Conservation (phyloP, 2,329 filamentous ascomycete species). For the Metarhizium album region DNA sequence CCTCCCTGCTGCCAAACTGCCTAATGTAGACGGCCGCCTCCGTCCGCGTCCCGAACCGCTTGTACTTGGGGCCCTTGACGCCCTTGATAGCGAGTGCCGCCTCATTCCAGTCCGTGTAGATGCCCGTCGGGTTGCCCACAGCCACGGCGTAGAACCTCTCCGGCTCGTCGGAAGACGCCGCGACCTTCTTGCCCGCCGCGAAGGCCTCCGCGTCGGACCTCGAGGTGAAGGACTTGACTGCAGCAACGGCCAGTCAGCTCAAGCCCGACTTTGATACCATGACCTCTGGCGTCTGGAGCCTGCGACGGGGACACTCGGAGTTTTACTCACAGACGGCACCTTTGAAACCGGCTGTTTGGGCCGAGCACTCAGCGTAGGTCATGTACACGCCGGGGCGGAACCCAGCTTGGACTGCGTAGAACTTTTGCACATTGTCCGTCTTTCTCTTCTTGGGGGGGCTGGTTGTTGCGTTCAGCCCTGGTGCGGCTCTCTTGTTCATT, state of each 20-base stretch:
- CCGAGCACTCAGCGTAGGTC: conserved; percentile 49
- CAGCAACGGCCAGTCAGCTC: conserved; percentile 6
- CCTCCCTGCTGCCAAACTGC: conserved; percentile 32
- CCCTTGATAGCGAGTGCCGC: conserved; percentile 65
- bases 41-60: conserved; percentile 53
- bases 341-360: conserved; percentile 48
- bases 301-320: background rate
- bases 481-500: conserved; percentile 21
- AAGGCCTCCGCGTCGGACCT: conserved; percentile 71
- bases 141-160: conserved; percentile 51
- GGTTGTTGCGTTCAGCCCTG: conserved; percentile 9
- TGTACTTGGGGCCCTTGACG: conserved; percentile 58
- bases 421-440: conserved; percentile 40
- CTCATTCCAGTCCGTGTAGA: conserved; percentile 55
- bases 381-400: conserved; percentile 49
- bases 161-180: conserved; percentile 28
- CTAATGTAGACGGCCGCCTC: conserved; percentile 73
- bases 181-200: conserved; percentile 45
- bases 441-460: conserved; percentile 35
- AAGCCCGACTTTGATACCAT: too few relatives aligned
- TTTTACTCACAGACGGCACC: conserved; percentile 58
- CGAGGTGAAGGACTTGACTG: conserved; percentile 71
- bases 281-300: background rate
- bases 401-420: conserved; percentile 51
- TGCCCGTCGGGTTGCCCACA: conserved; percentile 44